Evolutionary conservation across 83 land plant species (phyloP).

Genomic region (Diphasiastrum complanatum): DNA sequence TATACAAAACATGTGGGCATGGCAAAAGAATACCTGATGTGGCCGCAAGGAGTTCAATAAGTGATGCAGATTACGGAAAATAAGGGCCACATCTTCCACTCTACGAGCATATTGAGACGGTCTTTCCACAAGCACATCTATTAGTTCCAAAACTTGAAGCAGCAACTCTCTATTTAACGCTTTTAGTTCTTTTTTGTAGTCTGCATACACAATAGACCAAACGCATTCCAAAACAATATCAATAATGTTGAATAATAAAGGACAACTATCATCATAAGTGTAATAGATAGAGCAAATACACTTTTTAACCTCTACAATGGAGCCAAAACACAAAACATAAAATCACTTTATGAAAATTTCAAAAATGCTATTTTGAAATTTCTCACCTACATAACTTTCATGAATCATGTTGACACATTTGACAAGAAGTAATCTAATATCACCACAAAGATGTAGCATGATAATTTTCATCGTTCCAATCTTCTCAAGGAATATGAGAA

Average conservation of each 20-base stretch:
- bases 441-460: too few species aligned
- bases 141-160: slow-evolving; percentile 77
- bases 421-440: too few species aligned
- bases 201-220: slow-evolving; percentile 41
- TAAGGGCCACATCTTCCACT: slow-evolving; percentile 79
- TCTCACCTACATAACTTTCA: too few species aligned
- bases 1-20: not conserved
- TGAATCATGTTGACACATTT: too few species aligned
- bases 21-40: slow-evolving; percentile 65
- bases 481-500: too few species aligned
- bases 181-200: slow-evolving; percentile 80
- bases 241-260: not conserved
- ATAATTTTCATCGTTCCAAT: too few species aligned
- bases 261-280: too few species aligned
- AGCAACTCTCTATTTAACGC: slow-evolving; percentile 75
- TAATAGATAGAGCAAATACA: too few species aligned
- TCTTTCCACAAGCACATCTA: slow-evolving; percentile 84
- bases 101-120: slow-evolving; percentile 95
- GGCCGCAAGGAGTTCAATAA: slow-evolving; percentile 90
- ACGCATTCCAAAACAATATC: slow-evolving; percentile 6
- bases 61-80: slow-evolving; percentile 83
- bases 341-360: too few species aligned
- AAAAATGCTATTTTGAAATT: too few species aligned
- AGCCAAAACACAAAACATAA: too few species aligned
- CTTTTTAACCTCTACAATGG: too few species aligned